Conservation (phyloP, 495 filamentous ascomycete genomes). For the Penicillium robsamsonii region DNA sequence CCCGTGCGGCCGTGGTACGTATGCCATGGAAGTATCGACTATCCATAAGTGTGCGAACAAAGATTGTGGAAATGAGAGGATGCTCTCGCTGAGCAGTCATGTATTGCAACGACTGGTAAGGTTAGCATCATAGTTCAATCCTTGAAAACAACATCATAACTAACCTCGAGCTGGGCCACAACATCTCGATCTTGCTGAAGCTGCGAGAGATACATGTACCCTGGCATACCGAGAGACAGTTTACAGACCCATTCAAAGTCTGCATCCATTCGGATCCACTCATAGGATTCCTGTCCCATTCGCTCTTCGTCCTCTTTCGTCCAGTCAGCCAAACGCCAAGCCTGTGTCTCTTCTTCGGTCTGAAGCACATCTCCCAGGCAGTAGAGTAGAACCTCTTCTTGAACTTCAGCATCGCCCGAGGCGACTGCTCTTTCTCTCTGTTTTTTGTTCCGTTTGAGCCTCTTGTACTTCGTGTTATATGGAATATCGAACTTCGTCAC, state of each 20-base stretch:
- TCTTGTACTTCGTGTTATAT: constrained; percentile 99
- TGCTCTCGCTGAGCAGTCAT: constrained; percentile 59
- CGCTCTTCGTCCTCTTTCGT: constrained; percentile 74
- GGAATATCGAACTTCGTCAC: constrained; percentile 85
- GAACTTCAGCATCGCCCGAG: constrained; percentile 65
- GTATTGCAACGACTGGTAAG: constrained; percentile 55
- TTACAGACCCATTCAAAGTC: constrained; percentile 98
- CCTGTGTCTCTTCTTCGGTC: constrained; percentile 70
- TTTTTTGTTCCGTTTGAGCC: constrained; percentile 85
- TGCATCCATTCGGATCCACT: constrained; percentile 97
- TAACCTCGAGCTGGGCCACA: constrained; percentile 83
- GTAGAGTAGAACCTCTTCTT: constrained; percentile 85
- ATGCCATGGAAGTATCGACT: constrained; percentile 90
- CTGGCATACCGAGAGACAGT: constrained; percentile 72
- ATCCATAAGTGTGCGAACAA: constrained; percentile 87
- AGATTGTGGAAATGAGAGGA: constrained; percentile 77
- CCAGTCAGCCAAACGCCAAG: constrained; percentile 90
- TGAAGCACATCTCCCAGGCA: constrained; percentile 90
- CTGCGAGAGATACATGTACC: constrained; percentile 97
- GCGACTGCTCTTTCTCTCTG: constrained; percentile 75
- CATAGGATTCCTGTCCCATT: constrained; percentile 96
- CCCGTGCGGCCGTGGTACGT: constrained; percentile 73
- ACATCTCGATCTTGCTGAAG: constrained; percentile 97
- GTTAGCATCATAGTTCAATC: background rate
- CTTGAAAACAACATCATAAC: background rate